Conservation (phyloP, 805 yeast species). For the Yarrowia sp. region DNA sequence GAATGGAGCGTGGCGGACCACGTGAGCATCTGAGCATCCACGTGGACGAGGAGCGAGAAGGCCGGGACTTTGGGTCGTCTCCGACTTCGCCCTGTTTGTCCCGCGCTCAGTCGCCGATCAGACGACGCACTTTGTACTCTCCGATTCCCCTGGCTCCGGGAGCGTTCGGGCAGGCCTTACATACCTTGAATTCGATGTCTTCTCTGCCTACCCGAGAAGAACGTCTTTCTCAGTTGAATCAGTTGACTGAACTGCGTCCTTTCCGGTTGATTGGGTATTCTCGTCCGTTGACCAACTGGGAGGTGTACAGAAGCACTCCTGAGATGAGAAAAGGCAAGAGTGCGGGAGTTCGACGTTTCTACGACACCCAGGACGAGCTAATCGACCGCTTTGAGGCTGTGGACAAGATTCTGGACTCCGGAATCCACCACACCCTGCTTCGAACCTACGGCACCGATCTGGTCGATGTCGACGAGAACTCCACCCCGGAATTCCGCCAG, state of each 20-base stretch:
- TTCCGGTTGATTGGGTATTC: conserved; percentile 56
- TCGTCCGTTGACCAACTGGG: conserved; percentile 56
- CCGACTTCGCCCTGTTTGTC: conserved; percentile 26
- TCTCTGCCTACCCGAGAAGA: conserved; percentile 36
- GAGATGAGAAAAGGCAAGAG: conserved; percentile 45
- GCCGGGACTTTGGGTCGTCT: conserved; percentile 6
- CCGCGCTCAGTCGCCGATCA: conserved; percentile 16
- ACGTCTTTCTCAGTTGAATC: conserved; percentile 42
- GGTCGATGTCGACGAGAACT: conserved; percentile 42
- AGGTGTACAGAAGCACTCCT: conserved; percentile 43
- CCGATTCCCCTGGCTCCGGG: conserved; percentile 35
- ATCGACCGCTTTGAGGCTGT: conserved; percentile 64
- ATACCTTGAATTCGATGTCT: conserved; percentile 20
- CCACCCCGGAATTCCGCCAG: conserved; percentile 45
- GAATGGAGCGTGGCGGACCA: conserved; percentile 27
- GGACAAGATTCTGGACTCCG: conserved; percentile 72
- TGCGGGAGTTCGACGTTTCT: conserved; percentile 54
- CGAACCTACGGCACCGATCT: conserved; percentile 60
- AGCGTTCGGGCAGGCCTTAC: conserved; percentile 30
- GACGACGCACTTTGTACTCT: conserved; percentile 20
- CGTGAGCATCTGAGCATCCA: conserved; percentile 28
- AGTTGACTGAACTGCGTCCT: conserved; percentile 57
- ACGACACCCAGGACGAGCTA: conserved; percentile 64
- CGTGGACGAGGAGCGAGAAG: conserved; percentile 26
- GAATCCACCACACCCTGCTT: conserved; percentile 70